Evolutionary conservation across 2,329 filamentous ascomycete species (phyloP).

Genomic region (Eutypa lata): DNA sequence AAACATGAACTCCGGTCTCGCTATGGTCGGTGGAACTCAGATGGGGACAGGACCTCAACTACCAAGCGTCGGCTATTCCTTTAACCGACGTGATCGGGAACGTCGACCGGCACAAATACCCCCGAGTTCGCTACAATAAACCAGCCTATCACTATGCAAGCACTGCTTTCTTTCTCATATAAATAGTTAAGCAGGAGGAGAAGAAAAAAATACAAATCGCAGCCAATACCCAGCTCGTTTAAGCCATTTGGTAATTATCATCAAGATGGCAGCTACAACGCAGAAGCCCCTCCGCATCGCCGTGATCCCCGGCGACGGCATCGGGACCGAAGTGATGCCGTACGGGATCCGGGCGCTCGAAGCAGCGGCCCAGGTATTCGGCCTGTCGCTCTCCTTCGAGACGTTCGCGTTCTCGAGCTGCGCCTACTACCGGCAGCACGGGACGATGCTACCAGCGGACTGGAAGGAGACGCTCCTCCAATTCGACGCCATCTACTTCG

Average conservation of each 20-base stretch:
- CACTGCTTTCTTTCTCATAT: too few species aligned
- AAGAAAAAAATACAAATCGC: too few species aligned
- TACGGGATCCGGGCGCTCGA: constrained; percentile 61
- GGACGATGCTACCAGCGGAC: constrained; percentile 39
- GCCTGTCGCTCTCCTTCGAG: constrained; percentile 55
- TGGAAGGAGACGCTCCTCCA: constrained; percentile 51
- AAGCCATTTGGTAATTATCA: too few species aligned
- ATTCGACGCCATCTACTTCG: constrained; percentile 67
- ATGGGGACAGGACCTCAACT: too few species aligned
- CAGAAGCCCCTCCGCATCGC: constrained; percentile 42
- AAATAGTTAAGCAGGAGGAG: too few species aligned
- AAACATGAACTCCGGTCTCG: neutral
- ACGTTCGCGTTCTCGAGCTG: constrained; percentile 66
- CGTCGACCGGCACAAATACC: neutral
- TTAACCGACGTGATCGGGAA: neutral
- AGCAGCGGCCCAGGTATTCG: constrained; percentile 43
- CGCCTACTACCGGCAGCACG: constrained; percentile 49
- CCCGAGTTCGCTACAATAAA: neutral
- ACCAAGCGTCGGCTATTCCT: neutral
- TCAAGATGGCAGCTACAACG: neutral
- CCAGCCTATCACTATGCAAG: too few species aligned
- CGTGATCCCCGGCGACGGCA: constrained; percentile 67
- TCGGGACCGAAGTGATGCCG: constrained; percentile 65
- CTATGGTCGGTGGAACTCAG: neutral
- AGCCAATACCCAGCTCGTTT: too few species aligned